These are phyloP conservation scores for Monilinia fructigena DNA, from an alignment of 2,329 filamentous ascomycete species.

Conservation along the genomic window DNA sequence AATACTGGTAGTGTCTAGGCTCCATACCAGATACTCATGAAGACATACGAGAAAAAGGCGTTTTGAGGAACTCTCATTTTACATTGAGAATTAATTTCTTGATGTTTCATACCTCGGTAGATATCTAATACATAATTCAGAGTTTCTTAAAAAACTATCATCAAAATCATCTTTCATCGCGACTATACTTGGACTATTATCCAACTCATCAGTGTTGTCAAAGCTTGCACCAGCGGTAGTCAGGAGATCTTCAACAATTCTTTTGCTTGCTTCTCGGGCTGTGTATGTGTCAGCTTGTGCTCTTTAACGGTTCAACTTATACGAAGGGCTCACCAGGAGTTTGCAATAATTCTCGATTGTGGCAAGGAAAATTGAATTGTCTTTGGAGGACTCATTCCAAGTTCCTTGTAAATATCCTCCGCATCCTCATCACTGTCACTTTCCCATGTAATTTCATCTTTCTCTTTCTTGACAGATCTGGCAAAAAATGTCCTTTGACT, in stretches of 20 bases:
- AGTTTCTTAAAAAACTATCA: constrained; percentile 57
- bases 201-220: constrained; percentile 49
- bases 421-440: constrained; percentile 61
- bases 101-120: constrained; percentile 11
- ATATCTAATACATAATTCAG: constrained; percentile 26
- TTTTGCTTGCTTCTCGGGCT: constrained; percentile 77
- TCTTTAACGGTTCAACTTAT: not conserved
- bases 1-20: not conserved
- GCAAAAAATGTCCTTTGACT: constrained; percentile 53
- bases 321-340: constrained; percentile 65
- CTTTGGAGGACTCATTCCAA: constrained; percentile 86
- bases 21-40: not conserved
- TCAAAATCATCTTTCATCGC: constrained; percentile 63
- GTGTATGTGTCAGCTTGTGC: constrained; percentile 16
- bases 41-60: not conserved
- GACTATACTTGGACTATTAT: constrained; percentile 64
- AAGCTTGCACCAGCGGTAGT: constrained; percentile 72
- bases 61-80: not conserved
- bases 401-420: constrained; percentile 55
- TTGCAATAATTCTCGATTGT: constrained; percentile 70
- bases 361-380: constrained; percentile 84
- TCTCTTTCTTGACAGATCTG: constrained; percentile 38
- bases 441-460: constrained; percentile 68
- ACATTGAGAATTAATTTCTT: not conserved
- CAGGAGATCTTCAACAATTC: constrained; percentile 78